Evolutionary conservation across 805 yeast genomes (phyloP).

Genomic region (Saturnispora besseyi): DNA sequence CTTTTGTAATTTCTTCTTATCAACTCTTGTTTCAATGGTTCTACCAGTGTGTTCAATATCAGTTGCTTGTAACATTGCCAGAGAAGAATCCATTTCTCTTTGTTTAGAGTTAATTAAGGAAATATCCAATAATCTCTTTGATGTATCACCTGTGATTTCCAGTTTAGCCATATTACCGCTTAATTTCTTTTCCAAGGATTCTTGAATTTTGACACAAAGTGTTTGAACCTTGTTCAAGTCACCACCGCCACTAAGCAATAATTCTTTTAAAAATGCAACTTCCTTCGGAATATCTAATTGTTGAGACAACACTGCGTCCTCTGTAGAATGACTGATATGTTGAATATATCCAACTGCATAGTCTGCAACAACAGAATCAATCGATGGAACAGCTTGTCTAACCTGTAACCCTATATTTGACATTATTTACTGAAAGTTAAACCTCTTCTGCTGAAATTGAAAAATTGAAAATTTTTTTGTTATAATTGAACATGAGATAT

Average conservation of each 20-base stretch:
- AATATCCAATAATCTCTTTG: slow-evolving; percentile 76
- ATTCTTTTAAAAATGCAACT: slow-evolving; percentile 52
- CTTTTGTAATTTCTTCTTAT: slow-evolving; percentile 90
- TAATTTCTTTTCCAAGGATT: slow-evolving; percentile 42
- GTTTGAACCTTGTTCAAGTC: slow-evolving; percentile 42
- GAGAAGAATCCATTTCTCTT: slow-evolving; percentile 65
- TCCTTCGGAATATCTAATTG: slow-evolving; percentile 61
- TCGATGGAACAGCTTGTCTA: slow-evolving; percentile 76
- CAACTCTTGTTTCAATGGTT: slow-evolving; percentile 88
- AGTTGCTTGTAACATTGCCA: slow-evolving; percentile 69
- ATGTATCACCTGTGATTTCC: slow-evolving; percentile 76
- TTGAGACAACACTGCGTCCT: slow-evolving; percentile 74
- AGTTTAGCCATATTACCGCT: slow-evolving; percentile 62
- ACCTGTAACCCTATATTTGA: slow-evolving; percentile 42
- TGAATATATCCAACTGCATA: slow-evolving; percentile 89
- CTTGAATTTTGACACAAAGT: slow-evolving; percentile 39
- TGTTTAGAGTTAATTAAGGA: slow-evolving; percentile 62
- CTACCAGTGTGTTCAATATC: slow-evolving; percentile 91
- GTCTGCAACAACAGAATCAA: slow-evolving; percentile 81
- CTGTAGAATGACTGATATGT: slow-evolving; percentile 68
- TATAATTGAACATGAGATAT: neutral
- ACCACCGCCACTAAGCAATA: slow-evolving; percentile 82
- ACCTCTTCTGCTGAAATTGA: neutral
- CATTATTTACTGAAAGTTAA: slow-evolving; percentile 16
- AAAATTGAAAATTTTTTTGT: neutral